Evolutionary conservation across 148 eudicot genomes (phyloP), one percentile per base, ranked within the genome.

Genomic region (Fagopyrum esculentum): DNA sequence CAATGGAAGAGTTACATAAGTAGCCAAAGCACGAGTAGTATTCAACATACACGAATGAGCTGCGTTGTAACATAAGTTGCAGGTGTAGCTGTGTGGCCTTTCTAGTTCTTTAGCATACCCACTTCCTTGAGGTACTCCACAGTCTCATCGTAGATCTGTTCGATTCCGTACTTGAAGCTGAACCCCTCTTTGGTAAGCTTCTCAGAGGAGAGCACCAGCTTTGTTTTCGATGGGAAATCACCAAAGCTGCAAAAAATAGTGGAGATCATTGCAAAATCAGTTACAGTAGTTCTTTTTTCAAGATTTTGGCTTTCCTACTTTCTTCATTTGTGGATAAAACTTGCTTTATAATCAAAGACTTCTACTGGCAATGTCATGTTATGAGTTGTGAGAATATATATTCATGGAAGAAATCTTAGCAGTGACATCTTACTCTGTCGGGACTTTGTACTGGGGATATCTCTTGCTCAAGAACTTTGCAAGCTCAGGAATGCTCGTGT

Each of bases 171-270:
- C 82, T 87, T 86, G 76, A 86, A 90, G 54, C 75, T 78, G 69
- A 90, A 90, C 54, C 92, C 95, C 73, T 90, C 95, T 10, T 86
- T 84, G 70, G 80, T 64, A 13, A 90, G 89, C 81, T 90, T 90
- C 44, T 88, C 92, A 0, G 95, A 88, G 0, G 95, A 88, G 45
- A 90, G n/a, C 3, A 78, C 72, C 78, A 85, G 68, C 88, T 90
- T 88, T 6, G 86, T 69, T 78, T 84, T 81, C 19, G 84, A 72
- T 0, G 92, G 95, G 56, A 90, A 72, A 47, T 80, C 90, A 17
- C 73, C 89, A 44, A 88, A 85, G 9, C 92, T 90, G 83, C 80
- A 83, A 48, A 40, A 16, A 1, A 45, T 2, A 43, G 7, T 2
- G 5, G 44, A 46, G 1, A 69, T 69, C 49, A 43, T 5, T 45